A percentile compares a stretch with the other conserved stretches of the same genome.
Evolutionary conservation across 2,329 filamentous ascomycete genomes (phyloP).

Genomic region (Trichoderma sp.): DNA sequence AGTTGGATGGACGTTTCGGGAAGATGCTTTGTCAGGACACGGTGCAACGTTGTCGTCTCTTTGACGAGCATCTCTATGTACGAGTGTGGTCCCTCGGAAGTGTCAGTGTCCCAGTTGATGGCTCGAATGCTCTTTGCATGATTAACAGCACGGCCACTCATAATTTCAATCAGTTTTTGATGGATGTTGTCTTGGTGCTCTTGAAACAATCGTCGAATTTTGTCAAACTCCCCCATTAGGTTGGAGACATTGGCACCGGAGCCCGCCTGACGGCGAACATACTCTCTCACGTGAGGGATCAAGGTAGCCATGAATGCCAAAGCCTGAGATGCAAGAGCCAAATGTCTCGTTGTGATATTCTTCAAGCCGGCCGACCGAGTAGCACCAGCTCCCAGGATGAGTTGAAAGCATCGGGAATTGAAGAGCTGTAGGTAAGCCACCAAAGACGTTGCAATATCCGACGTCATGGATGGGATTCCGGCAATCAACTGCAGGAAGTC

Average conservation of each 20-base stretch:
- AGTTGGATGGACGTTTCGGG: slow-evolving; percentile 73
- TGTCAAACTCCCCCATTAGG: slow-evolving; percentile 84
- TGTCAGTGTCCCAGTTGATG: slow-evolving; percentile 69
- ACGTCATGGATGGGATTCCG: slow-evolving; percentile 84
- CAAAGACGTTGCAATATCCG: slow-evolving; percentile 76
- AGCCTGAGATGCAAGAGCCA: slow-evolving; percentile 88
- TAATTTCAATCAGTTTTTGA: slow-evolving; percentile 91
- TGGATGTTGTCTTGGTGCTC: slow-evolving; percentile 91
- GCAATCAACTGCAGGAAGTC: slow-evolving; percentile 81
- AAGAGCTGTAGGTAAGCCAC: slow-evolving; percentile 89
- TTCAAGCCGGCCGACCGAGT: slow-evolving; percentile 86
- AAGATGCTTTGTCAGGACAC: slow-evolving; percentile 79
- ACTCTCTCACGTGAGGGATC: slow-evolving; percentile 88
- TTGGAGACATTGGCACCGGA: slow-evolving; percentile 53
- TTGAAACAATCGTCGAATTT: slow-evolving; percentile 77
- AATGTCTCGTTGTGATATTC: slow-evolving; percentile 94
- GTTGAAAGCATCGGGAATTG: slow-evolving; percentile 93
- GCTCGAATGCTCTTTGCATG: slow-evolving; percentile 75
- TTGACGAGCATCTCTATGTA: slow-evolving; percentile 89
- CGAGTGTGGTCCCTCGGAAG: slow-evolving; percentile 51
- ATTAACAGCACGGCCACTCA: slow-evolving; percentile 72
- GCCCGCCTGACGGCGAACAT: slow-evolving; percentile 74
- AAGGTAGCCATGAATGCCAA: slow-evolving; percentile 84
- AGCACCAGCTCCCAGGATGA: slow-evolving; percentile 92
- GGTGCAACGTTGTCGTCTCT: slow-evolving; percentile 81